Percentiles rank a stretch among this genome's conserved stretches.
Evolutionary conservation across 352 stramenopile genomes (phyloP).

Genomic region (Pythium monospermum): DNA sequence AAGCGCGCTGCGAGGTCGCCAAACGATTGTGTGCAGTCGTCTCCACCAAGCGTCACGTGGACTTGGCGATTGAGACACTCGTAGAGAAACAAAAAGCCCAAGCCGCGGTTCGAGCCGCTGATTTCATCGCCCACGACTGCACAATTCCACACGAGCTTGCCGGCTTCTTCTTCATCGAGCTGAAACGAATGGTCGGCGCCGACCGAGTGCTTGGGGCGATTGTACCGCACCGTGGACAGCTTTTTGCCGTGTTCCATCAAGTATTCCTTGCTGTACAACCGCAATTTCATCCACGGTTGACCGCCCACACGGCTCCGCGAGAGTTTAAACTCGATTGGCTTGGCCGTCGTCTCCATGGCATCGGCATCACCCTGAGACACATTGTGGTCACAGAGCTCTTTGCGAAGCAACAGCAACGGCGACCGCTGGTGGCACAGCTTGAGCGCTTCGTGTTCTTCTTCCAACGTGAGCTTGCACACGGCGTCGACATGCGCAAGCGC

Average conservation of each 20-base stretch:
- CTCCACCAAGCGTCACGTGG: slow-evolving; percentile 51
- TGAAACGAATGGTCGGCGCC: slow-evolving; percentile 57
- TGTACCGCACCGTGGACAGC: slow-evolving; percentile 78
- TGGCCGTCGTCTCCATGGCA: not conserved
- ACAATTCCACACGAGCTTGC: slow-evolving; percentile 82
- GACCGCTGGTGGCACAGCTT: slow-evolving; percentile 62
- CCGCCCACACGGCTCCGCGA: slow-evolving; percentile 69
- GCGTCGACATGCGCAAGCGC: slow-evolving; percentile 90
- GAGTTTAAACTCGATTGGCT: slow-evolving; percentile 53
- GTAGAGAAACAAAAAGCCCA: slow-evolving; percentile 82
- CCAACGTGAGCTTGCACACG: slow-evolving; percentile 89
- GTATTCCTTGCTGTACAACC: slow-evolving; percentile 71
- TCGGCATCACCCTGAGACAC: too few species aligned
- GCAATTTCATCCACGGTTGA: slow-evolving; percentile 82
- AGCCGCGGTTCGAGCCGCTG: slow-evolving; percentile 68
- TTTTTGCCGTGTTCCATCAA: slow-evolving; percentile 74
- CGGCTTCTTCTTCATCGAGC: slow-evolving; percentile 71
- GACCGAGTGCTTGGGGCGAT: slow-evolving; percentile 58
- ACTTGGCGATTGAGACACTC: slow-evolving; percentile 75
- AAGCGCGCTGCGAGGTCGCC: slow-evolving; percentile 72
- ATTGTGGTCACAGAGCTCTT: slow-evolving; percentile 59
- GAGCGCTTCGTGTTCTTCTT: slow-evolving; percentile 94
- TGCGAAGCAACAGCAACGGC: slow-evolving; percentile 58
- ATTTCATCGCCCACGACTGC: slow-evolving; percentile 77
- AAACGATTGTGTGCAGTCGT: slow-evolving; percentile 74